phyloP scores from a whole-genome alignment of 1,139 yeast species.

The Kurtzmaniella natalensis region DNA sequence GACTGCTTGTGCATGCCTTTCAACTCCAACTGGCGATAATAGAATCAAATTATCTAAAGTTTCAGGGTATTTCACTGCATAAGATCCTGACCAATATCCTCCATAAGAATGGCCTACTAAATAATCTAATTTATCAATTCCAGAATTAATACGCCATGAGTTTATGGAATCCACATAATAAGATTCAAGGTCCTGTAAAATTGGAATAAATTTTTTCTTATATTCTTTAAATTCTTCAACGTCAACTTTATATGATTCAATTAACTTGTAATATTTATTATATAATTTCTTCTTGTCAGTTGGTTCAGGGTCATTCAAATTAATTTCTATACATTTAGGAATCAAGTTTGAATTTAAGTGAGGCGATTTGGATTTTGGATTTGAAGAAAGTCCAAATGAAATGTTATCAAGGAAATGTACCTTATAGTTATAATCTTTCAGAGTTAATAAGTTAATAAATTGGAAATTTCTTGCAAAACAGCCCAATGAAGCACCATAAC shows the following conservation, averaged over 20 bases:
- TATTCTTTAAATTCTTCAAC: constrained; percentile 23
- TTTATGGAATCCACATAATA: constrained; percentile 38
- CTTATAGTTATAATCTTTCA: constrained; percentile 39
- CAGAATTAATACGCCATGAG: constrained; percentile 30
- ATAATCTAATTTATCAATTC: constrained; percentile 33
- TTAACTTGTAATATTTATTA: constrained; percentile 40
- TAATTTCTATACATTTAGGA: constrained; percentile 25
- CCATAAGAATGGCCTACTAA: constrained; percentile 46
- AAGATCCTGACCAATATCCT: constrained; percentile 45
- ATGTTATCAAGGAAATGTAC: constrained; percentile 79
- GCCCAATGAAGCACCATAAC: constrained; percentile 87
- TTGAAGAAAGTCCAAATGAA: constrained; percentile 78
- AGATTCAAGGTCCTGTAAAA: constrained; percentile 35
- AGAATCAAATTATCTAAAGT: constrained; percentile 62
- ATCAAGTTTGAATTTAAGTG: constrained; percentile 20
- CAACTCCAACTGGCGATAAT: constrained; percentile 90
- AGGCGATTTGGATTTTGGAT: constrained; percentile 38
- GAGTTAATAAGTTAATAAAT: constrained; percentile 34
- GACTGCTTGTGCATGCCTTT: constrained; percentile 61
- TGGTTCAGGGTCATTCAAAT: constrained; percentile 27
- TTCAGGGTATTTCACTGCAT: constrained; percentile 44
- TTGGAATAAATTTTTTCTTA: constrained; percentile 35
- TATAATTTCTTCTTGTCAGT: constrained; percentile 27
- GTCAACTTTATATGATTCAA: constrained; percentile 31
- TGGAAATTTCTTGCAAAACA: constrained; percentile 78